Evolutionary conservation across 2,329 filamentous ascomycete species (phyloP).

Genomic region (Huntiella bhutanensis): DNA sequence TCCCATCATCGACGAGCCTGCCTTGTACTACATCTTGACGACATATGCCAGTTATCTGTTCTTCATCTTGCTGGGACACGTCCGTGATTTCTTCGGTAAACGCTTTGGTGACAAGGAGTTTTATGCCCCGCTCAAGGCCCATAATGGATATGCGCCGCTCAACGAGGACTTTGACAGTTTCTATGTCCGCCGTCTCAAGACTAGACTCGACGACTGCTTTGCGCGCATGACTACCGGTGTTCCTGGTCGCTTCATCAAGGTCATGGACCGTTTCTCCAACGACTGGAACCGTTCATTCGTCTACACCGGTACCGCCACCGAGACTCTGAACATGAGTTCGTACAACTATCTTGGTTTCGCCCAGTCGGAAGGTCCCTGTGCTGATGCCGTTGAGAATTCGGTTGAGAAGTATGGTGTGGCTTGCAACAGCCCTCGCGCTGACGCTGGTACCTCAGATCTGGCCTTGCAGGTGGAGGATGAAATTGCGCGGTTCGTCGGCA

Average conservation of each 20-base stretch:
- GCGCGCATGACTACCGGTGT: conserved; percentile 82
- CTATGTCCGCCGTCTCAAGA: conserved; percentile 80
- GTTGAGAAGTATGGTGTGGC: conserved; percentile 74
- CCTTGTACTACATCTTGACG: conserved; percentile 90
- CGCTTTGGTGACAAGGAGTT: conserved; percentile 66
- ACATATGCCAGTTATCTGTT: conserved; percentile 98
- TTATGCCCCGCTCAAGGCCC: conserved; percentile 64
- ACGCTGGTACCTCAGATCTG: conserved; percentile 74
- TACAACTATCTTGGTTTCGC: conserved; percentile 99
- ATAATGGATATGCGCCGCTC: conserved; percentile 81
- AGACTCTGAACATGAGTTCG: conserved; percentile 96
- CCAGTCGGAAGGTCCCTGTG: conserved; percentile 90
- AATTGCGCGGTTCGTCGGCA: conserved; percentile 81
- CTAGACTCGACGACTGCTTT: conserved; percentile 93
- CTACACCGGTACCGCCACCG: conserved; percentile 73
- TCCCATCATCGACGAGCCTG: conserved; percentile 83
- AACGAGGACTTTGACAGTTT: conserved; percentile 99
- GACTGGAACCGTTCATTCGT: conserved; percentile 85
- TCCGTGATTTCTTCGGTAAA: conserved; percentile 96
- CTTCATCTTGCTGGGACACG: conserved; percentile 84
- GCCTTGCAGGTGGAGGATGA: conserved; percentile 76
- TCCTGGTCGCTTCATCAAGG: conserved; percentile 79
- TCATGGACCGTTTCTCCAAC: conserved; percentile 76
- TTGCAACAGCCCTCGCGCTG: conserved; percentile 61
- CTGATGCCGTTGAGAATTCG: conserved; percentile 73